Evolutionary conservation across 2,329 filamentous ascomycete species (phyloP).

Genomic region (Aureobasidium sp.): DNA sequence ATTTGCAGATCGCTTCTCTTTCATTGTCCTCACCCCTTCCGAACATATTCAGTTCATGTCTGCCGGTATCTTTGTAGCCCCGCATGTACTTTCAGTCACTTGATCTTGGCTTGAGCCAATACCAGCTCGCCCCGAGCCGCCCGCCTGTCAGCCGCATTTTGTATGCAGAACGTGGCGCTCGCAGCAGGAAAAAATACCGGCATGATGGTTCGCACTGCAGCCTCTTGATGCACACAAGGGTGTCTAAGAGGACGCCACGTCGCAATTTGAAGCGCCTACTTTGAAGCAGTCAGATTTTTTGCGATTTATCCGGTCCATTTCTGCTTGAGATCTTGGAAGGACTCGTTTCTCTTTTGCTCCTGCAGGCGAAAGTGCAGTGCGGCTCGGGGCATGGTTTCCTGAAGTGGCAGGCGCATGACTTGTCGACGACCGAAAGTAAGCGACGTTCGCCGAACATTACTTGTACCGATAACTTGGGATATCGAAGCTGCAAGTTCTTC

Average conservation of each 20-base stretch:
- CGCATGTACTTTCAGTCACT: slow-evolving; percentile 56
- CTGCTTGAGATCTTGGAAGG: neutral
- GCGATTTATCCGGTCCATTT: neutral
- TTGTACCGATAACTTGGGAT: neutral
- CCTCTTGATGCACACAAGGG: neutral
- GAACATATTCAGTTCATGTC: slow-evolving; percentile 4
- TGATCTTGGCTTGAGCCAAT: slow-evolving; percentile 44
- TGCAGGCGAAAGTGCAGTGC: neutral
- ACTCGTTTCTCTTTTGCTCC: neutral
- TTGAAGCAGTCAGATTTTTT: neutral
- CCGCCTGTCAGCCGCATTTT: slow-evolving; percentile 18
- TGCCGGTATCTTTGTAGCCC: slow-evolving; percentile 24
- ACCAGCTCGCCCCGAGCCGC: slow-evolving; percentile 20
- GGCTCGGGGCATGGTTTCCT: slow-evolving; percentile 1
- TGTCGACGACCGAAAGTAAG: neutral
- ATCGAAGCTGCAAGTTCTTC: too few species aligned
- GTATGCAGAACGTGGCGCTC: slow-evolving; percentile 12
- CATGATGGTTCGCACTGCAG: neutral
- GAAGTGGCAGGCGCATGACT: neutral
- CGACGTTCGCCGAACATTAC: slow-evolving; percentile 1
- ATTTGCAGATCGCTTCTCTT: neutral
- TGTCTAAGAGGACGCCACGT: slow-evolving; percentile 10
- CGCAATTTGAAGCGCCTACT: slow-evolving; percentile 5
- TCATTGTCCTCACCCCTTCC: slow-evolving; percentile 3
- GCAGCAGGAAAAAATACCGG: slow-evolving; percentile 6